A percentile compares a stretch with the other conserved stretches of the same genome.
phyloP scores from a whole-genome alignment of 768 basidiomycete genomes.

The Clitopilus hobsonii region DNA sequence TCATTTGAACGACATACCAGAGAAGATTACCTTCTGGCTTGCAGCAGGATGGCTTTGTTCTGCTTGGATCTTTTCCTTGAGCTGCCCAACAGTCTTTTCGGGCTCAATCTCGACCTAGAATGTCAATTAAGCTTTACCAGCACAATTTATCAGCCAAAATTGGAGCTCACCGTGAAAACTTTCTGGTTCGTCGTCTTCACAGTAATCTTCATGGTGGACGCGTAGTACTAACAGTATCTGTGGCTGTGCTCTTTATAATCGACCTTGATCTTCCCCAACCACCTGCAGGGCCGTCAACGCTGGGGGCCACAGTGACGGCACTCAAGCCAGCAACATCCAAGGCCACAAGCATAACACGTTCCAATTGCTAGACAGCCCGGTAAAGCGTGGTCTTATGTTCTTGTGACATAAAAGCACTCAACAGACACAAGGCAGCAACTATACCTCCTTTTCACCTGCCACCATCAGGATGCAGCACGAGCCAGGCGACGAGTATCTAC shows the following conservation, averaged over 20 bases:
- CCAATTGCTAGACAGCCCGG: not conserved
- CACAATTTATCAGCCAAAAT: not conserved
- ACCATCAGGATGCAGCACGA: constrained; percentile 35
- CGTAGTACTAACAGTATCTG: constrained; percentile 6
- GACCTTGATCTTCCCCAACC: not conserved
- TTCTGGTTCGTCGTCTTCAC: constrained; percentile 95
- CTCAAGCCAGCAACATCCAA: not conserved
- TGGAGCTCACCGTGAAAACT: constrained; percentile 62
- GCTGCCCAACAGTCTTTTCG: constrained; percentile 63
- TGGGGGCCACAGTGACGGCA: not conserved
- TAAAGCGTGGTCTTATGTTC: not conserved
- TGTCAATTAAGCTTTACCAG: not conserved
- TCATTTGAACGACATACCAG: constrained; percentile 48
- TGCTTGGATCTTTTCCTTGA: constrained; percentile 83
- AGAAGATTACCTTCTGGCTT: constrained; percentile 90
- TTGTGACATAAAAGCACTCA: constrained; percentile 5
- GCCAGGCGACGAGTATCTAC: constrained; percentile 72
- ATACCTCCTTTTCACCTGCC: constrained; percentile 10
- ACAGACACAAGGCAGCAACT: constrained; percentile 8
- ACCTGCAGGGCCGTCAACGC: not conserved
- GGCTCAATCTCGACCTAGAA: constrained; percentile 72
- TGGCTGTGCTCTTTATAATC: constrained; percentile 13
- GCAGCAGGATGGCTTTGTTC: constrained; percentile 70
- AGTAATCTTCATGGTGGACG: constrained; percentile 78
- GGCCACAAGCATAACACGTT: not conserved